phyloP scores from a whole-genome alignment of 2,329 filamentous ascomycete species.

The Aureobasidium leucospermi region DNA sequence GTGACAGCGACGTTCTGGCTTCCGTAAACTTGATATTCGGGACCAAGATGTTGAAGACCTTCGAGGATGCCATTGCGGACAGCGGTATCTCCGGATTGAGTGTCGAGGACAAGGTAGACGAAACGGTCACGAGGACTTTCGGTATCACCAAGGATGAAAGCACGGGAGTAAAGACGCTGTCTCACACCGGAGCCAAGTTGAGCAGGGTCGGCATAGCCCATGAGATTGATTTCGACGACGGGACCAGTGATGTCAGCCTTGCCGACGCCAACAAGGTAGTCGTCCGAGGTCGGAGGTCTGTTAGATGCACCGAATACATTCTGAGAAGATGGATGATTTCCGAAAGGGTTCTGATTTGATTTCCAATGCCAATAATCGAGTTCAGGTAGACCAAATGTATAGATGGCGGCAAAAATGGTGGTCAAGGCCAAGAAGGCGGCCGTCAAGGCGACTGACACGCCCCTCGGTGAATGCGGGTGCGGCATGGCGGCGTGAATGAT shows the following conservation, averaged over 20 bases:
- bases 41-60: constrained; percentile 60
- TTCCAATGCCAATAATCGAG: constrained; percentile 31
- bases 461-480: not conserved
- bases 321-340: not conserved
- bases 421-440: constrained; percentile 29
- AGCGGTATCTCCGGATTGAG: constrained; percentile 81
- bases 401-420: constrained; percentile 29
- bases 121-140: constrained; percentile 63
- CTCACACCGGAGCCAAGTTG: constrained; percentile 79
- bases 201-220: constrained; percentile 81
- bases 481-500: not conserved
- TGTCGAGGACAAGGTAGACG: constrained; percentile 81
- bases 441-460: constrained; percentile 31
- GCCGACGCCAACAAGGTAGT: constrained; percentile 60
- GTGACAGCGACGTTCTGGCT: constrained; percentile 81
- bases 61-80: constrained; percentile 80
- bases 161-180: constrained; percentile 79
- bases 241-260: constrained; percentile 71
- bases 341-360: constrained; percentile 14
- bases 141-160: constrained; percentile 75
- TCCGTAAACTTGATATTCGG: constrained; percentile 66
- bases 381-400: constrained; percentile 28
- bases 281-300: constrained; percentile 27
- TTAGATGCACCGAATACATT: not conserved
- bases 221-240: constrained; percentile 83